Conservation (phyloP, 352 stramenopile species). For the Globisporangium iwayamae region DNA sequence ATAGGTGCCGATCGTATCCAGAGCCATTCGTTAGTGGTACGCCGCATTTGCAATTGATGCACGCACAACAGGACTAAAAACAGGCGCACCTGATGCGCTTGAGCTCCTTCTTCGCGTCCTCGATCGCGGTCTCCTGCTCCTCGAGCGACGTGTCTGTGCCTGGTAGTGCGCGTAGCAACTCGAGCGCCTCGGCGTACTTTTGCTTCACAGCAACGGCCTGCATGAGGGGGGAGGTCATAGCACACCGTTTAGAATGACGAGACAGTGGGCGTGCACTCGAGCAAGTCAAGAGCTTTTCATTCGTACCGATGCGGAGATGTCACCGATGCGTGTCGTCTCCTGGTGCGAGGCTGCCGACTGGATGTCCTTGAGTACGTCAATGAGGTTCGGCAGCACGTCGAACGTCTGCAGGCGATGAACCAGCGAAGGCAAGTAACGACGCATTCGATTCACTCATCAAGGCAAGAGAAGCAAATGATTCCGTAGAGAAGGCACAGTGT, state of each 20-base stretch:
- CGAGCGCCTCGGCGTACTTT: conserved; percentile 68
- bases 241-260: too few relatives aligned
- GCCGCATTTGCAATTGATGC: background rate
- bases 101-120: conserved; percentile 61
- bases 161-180: conserved; percentile 63
- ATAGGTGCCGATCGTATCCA: background rate
- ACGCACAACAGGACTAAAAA: too few relatives aligned
- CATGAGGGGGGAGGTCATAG: too few relatives aligned
- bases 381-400: conserved; percentile 77
- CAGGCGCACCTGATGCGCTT: conserved; percentile 62
- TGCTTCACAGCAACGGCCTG: conserved; percentile 74
- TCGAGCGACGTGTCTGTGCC: conserved; percentile 77
- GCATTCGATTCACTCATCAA: background rate
- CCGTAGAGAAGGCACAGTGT: background rate
- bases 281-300: background rate
- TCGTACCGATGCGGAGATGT: conserved; percentile 73
- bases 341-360: conserved; percentile 67
- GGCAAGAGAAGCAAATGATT: background rate
- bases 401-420: conserved; percentile 40
- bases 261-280: too few relatives aligned
- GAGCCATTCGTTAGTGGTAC: background rate
- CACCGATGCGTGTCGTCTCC: conserved; percentile 73
- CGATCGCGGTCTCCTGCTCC: conserved; percentile 72
- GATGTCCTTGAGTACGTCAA: conserved; percentile 85
- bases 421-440: background rate